Base-by-base conservation (phyloP, 805 yeast species). In the Lipomyces kockii region DNA sequence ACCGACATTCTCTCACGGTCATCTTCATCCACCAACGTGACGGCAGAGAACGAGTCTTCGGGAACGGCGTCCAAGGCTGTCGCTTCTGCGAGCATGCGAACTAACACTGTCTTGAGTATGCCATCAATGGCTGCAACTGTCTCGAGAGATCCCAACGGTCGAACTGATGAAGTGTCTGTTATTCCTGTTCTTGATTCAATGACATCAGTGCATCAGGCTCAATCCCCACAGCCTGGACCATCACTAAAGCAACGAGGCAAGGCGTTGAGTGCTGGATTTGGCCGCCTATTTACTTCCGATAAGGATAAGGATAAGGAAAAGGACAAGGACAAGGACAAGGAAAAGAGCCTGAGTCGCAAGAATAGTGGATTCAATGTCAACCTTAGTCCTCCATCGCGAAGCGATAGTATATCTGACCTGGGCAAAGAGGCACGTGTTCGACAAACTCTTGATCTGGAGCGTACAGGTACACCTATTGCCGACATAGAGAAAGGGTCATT, bases 201-300 rank as follows among this genome's bases (percentile, higher is more conserved):
- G 27, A 17, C 34, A 3, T 7, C 55, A 12, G 34, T 3, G 7
- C 29, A 22, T 25, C 55, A 52, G n/a, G 25, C n/a, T 14, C 55
- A 52, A 8, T 52, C 55, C 17, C 32, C 32, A 12, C 39, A 60
- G 20, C 43, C 49, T 14, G 37, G 27, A n/a, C 27, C 53, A 52
- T 60, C 66, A 25, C 51, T 63, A 27, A 55, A 43, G 39, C 17
- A 56, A 4, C 57, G 62, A 22, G 64, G 64, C 35, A 54, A 55
- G 22, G 60, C 58, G 4, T n/a, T 66, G 12, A 66, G 62, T 7
- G 64, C 69, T 22, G 62, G 69, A 8, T 53, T 66, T 17, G 66
- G 66, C 2, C 34, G 69, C 11, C 14, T 67, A 27, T 64, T 67
- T 49, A 54, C 66, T 11, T 58, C 69, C 6, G 66, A 66, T 55